phyloP scores from a whole-genome alignment of 2,329 filamentous ascomycete species.

The Colletotrichum eremochloae region DNA sequence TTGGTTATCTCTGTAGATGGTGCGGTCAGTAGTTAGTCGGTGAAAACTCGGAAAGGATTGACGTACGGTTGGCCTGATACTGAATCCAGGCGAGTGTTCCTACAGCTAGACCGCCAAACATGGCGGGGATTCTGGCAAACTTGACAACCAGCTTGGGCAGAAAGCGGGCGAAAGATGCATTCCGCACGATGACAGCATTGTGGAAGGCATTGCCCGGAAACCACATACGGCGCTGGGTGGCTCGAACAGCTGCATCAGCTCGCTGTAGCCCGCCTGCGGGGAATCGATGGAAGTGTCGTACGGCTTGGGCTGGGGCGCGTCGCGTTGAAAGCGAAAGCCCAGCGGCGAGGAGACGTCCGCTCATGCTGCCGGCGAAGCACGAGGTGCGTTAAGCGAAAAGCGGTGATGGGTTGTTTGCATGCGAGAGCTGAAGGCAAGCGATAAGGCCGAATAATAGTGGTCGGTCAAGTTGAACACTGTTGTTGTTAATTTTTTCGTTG shows the following conservation, averaged over 20 bases:
- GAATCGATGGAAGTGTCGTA: slow-evolving; percentile 75
- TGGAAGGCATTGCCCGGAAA: slow-evolving; percentile 87
- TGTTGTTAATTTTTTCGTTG: background rate
- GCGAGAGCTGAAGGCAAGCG: slow-evolving; percentile 5
- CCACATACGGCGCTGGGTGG: slow-evolving; percentile 76
- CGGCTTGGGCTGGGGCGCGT: slow-evolving; percentile 67
- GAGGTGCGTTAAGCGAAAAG: slow-evolving; percentile 2
- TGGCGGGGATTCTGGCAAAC: slow-evolving; percentile 86
- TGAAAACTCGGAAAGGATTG: background rate
- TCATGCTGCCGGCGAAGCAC: slow-evolving; percentile 64
- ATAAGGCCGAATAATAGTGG: background rate
- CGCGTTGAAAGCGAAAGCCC: slow-evolving; percentile 77
- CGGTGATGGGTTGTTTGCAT: slow-evolving; percentile 28
- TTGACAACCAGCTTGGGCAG: slow-evolving; percentile 93
- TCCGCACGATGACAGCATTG: slow-evolving; percentile 76
- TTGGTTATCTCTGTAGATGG: slow-evolving; percentile 74
- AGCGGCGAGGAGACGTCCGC: slow-evolving; percentile 81
- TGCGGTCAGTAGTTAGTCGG: slow-evolving; percentile 10
- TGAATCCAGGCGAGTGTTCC: slow-evolving; percentile 93
- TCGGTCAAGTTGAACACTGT: background rate
- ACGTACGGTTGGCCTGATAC: slow-evolving; percentile 91
- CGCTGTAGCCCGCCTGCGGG: slow-evolving; percentile 78
- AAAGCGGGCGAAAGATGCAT: slow-evolving; percentile 74
- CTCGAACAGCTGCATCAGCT: slow-evolving; percentile 72
- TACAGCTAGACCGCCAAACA: slow-evolving; percentile 90